Evolutionary conservation across 176 grass and related monocot species (phyloP).

Genomic region (Canna indica): DNA sequence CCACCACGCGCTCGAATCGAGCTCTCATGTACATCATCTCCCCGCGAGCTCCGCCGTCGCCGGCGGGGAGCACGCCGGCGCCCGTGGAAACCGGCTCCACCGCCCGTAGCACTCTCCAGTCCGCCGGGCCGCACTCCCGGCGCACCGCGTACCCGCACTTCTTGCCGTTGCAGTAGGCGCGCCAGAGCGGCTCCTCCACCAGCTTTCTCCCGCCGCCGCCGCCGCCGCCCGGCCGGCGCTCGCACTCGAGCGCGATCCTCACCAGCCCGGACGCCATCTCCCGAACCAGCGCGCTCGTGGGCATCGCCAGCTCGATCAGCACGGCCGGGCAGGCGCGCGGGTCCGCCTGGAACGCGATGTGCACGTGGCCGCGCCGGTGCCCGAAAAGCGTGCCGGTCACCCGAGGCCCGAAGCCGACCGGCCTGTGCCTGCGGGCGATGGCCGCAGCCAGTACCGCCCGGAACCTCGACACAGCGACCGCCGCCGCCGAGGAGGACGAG

Average conservation of each 20-base stretch:
- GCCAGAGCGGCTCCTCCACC: constrained; percentile 70
- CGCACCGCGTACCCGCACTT: constrained; percentile 83
- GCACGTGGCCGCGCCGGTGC: constrained; percentile 54
- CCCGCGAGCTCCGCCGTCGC: constrained; percentile 37
- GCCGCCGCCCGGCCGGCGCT: constrained; percentile 9
- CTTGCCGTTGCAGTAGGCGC: constrained; percentile 75
- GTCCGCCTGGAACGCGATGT: constrained; percentile 73
- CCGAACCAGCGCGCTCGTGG: constrained; percentile 62
- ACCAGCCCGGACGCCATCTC: constrained; percentile 98
- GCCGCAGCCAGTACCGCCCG: constrained; percentile 53
- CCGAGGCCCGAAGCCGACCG: constrained; percentile 41
- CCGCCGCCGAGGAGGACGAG: neutral
- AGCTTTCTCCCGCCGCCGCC: constrained; percentile 22
- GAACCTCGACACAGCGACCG: constrained; percentile 40
- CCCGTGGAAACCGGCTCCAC: constrained; percentile 69
- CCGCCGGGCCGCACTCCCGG: constrained; percentile 59
- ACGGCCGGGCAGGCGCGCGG: constrained; percentile 58
- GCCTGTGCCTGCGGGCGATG: constrained; percentile 32
- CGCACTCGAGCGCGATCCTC: constrained; percentile 84
- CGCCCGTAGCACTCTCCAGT: constrained; percentile 53
- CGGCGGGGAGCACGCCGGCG: constrained; percentile 74
- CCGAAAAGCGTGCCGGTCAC: constrained; percentile 96
- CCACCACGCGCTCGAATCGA: constrained; percentile 77
- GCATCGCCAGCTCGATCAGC: constrained; percentile 70
- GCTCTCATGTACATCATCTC: constrained; percentile 99